These are phyloP conservation scores for Dacryopinax spathularia DNA, from an alignment of 768 basidiomycete species.

Conservation along the genomic window DNA sequence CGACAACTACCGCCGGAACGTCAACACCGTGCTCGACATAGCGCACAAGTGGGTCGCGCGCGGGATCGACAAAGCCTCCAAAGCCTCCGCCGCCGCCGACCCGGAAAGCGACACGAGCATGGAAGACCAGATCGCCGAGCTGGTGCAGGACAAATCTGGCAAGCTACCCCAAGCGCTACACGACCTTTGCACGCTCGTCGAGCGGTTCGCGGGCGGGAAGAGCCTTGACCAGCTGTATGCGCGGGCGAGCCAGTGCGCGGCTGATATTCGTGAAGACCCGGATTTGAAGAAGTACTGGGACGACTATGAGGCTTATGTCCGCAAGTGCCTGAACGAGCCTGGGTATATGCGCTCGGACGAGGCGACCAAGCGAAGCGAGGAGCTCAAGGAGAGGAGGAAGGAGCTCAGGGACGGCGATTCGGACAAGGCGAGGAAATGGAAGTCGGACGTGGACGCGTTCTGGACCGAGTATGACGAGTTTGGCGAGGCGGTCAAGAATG, in stretches of 20 bases:
- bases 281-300: conserved; percentile 42
- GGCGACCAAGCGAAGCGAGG: conserved; percentile 26
- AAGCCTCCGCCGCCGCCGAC: too few species aligned
- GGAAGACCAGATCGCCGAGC: conserved; percentile 30
- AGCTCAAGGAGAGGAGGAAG: conserved; percentile 39
- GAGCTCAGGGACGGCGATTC: conserved; percentile 34
- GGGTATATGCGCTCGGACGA: conserved; percentile 43
- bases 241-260: conserved; percentile 31
- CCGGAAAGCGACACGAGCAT: too few species aligned
- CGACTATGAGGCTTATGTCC: conserved; percentile 36
- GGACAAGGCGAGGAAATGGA: conserved; percentile 37
- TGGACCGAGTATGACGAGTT: conserved; percentile 34
- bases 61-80: conserved; percentile 36
- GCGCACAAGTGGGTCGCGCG: conserved; percentile 43
- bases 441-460: conserved; percentile 32
- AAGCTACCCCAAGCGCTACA: conserved; percentile 42
- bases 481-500: conserved; percentile 33
- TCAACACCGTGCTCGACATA: conserved; percentile 44
- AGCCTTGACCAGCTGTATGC: conserved; percentile 37
- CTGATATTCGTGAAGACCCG: conserved; percentile 39
- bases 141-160: conserved; percentile 50
- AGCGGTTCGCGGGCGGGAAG: conserved; percentile 39
- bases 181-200: conserved; percentile 28
- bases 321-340: conserved; percentile 34
- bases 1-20: conserved; percentile 40